phyloP scores from a whole-genome alignment of 2,329 filamentous ascomycete genomes.

The Magnaporthiopsis incrustans region DNA sequence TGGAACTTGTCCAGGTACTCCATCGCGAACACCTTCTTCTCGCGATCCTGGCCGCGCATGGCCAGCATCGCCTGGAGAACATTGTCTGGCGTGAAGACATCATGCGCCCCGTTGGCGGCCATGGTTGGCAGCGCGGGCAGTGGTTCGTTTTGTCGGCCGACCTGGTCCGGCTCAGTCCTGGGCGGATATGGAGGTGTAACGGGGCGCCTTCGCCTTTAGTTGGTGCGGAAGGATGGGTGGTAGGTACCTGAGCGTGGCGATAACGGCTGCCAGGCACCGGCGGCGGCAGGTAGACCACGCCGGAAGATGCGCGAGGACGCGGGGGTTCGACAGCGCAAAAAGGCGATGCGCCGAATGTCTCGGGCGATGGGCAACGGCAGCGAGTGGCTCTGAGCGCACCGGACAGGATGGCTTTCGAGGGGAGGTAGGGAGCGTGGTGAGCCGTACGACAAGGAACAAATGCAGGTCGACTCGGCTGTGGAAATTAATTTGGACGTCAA shows the following conservation, averaged over 20 bases:
- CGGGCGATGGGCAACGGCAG: neutral
- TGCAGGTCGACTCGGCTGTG: neutral
- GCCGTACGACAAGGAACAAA: neutral
- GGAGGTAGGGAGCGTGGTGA: neutral
- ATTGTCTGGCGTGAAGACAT: conserved; percentile 64
- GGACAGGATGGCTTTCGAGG: neutral
- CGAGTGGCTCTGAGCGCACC: neutral
- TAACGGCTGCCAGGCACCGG: neutral
- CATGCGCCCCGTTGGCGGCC: conserved; percentile 57
- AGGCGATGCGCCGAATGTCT: neutral
- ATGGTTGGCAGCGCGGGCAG: conserved; percentile 34
- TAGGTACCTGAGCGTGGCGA: neutral
- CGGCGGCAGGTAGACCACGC: neutral
- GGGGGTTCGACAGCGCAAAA: neutral
- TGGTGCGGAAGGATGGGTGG: neutral
- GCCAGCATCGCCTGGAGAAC: conserved; percentile 84
- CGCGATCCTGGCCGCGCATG: conserved; percentile 78
- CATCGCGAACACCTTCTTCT: conserved; percentile 78
- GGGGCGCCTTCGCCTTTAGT: neutral
- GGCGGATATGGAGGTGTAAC: neutral
- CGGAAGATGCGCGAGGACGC: neutral
- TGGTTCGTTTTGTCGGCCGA: no score
- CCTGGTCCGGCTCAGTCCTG: neutral
- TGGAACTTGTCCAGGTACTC: conserved; percentile 91
- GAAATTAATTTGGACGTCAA: neutral